Percentiles rank a stretch among this genome's conserved stretches.
Conservation (phyloP, 495 filamentous ascomycete genomes). For the Penicillium robsamsonii region DNA sequence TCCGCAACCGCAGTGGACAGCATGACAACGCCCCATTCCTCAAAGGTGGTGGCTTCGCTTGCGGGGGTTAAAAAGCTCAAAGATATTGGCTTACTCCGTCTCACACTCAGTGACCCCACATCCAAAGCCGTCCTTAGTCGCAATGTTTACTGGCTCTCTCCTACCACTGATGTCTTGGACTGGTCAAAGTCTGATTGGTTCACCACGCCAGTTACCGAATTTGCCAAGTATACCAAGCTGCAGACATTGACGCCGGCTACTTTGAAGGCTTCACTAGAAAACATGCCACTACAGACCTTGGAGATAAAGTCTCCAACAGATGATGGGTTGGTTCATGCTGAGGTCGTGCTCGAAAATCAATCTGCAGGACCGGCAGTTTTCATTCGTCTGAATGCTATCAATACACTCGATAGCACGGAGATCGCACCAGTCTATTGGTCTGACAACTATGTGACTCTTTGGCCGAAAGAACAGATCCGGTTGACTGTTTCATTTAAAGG, state of each 20-base stretch:
- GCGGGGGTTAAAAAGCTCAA: conserved; percentile 33
- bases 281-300: too few species aligned
- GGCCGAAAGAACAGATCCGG: conserved; percentile 51
- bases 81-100: conserved; percentile 52
- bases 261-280: conserved; percentile 1
- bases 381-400: conserved; percentile 47
- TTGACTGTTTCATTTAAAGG: conserved; percentile 27
- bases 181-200: conserved; percentile 60
- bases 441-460: conserved; percentile 63
- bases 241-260: conserved; percentile 37
- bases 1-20: conserved; percentile 23
- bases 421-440: conserved; percentile 55
- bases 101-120: conserved; percentile 38
- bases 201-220: conserved; percentile 54
- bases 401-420: conserved; percentile 35
- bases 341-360: conserved; percentile 51
- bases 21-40: conserved; percentile 24
- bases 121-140: conserved; percentile 42
- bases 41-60: conserved; percentile 25
- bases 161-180: conserved; percentile 47
- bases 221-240: conserved; percentile 51
- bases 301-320: neutral
- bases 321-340: conserved; percentile 9
- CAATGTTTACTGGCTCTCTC: conserved; percentile 62
- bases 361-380: conserved; percentile 57